A percentile compares a stretch with the other conserved stretches of the same genome.
Evolutionary conservation across 306 rosid species (phyloP).

Genomic region (Leucaena leucocephala): DNA sequence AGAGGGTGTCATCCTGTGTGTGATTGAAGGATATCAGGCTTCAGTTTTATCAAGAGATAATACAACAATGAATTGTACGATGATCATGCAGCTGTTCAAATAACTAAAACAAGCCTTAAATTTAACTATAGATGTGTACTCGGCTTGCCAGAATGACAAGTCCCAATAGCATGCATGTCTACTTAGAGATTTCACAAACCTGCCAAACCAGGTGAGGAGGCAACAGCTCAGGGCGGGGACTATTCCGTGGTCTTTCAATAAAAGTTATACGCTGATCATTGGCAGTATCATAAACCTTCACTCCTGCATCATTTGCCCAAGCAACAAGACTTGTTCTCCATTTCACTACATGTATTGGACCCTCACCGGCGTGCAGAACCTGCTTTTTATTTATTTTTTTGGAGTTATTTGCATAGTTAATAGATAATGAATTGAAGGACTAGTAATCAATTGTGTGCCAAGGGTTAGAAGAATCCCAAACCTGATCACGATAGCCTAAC

Average conservation of each 20-base stretch:
- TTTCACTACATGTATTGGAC: constrained; percentile 83
- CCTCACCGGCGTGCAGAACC: constrained; percentile 94
- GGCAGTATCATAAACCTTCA: constrained; percentile 81
- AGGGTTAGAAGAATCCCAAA: constrained; percentile 37
- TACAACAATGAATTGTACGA: neutral
- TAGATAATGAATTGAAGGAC: constrained; percentile 2
- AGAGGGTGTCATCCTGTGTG: constrained; percentile 68
- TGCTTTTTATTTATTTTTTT: constrained; percentile 35
- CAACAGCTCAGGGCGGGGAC: constrained; percentile 84
- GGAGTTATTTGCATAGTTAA: constrained; percentile 5
- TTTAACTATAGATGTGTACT: neutral
- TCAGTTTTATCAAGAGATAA: constrained; percentile 14
- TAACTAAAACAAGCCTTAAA: constrained; percentile 21
- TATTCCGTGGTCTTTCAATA: constrained; percentile 82
- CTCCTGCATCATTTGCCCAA: constrained; percentile 92
- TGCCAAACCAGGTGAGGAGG: constrained; percentile 89
- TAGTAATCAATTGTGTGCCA: neutral
- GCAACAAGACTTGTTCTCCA: constrained; percentile 87
- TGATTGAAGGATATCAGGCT: constrained; percentile 36
- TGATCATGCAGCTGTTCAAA: neutral
- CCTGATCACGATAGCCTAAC: constrained; percentile 85
- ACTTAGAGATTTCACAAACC: constrained; percentile 49
- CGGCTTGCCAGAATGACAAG: constrained; percentile 29
- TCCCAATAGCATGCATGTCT: constrained; percentile 26
- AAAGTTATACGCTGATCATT: constrained; percentile 84